A percentile compares a stretch with the other conserved stretches of the same genome.
These are phyloP conservation scores for Comarum palustre DNA, from an alignment of 306 rosid genomes.

Conservation along the genomic window DNA sequence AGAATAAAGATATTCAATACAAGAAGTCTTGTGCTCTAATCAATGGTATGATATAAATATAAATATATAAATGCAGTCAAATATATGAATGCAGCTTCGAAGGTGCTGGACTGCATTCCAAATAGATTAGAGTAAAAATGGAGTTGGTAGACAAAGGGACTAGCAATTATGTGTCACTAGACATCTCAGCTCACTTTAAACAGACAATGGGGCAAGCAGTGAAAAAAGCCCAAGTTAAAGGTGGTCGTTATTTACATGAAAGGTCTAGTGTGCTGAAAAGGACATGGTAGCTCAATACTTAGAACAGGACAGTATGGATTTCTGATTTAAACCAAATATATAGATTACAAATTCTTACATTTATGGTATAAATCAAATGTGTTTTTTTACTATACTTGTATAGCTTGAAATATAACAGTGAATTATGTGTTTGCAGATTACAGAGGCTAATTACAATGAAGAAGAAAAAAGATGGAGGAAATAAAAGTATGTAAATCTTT, in stretches of 20 bases:
- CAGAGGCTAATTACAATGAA: conserved; percentile 24
- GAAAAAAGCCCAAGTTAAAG: conserved; percentile 3
- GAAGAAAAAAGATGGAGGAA: not conserved
- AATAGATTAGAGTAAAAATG: not conserved
- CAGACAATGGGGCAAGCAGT: conserved; percentile 17
- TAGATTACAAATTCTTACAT: not conserved
- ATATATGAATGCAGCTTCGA: not conserved
- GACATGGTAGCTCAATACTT: conserved; percentile 1
- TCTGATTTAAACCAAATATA: not conserved
- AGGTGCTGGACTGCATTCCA: conserved; percentile 6
- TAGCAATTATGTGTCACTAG: not conserved
- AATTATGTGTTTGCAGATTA: conserved; percentile 35
- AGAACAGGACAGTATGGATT: not conserved
- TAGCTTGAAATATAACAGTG: not conserved
- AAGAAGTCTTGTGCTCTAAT: not conserved
- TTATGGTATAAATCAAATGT: not conserved
- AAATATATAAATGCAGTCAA: not conserved
- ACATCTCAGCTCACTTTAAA: conserved; percentile 17
- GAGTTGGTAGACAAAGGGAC: not conserved
- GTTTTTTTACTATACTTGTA: not conserved
- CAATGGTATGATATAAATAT: not conserved
- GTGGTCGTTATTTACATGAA: not conserved
- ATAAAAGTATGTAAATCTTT: conserved; percentile 41
- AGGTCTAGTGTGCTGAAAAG: not conserved
- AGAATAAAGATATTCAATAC: not conserved